phyloP scores from a whole-genome alignment of 768 basidiomycete species.

The Calocybe cyanea region DNA sequence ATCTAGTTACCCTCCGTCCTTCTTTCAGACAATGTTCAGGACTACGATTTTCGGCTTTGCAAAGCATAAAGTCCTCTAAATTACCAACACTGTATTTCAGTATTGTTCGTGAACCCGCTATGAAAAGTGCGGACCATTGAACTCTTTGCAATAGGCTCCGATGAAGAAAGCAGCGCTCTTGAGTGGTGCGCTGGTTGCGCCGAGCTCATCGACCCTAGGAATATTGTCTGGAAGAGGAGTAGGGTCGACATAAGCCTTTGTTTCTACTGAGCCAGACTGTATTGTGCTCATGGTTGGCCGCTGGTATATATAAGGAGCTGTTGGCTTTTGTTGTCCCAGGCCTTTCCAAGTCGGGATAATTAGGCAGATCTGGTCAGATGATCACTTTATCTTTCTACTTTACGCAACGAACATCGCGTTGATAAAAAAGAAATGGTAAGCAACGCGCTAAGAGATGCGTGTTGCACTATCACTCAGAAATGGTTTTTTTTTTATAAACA shows the following conservation, averaged over 20 bases:
- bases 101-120: not conserved
- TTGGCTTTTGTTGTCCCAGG: too few species aligned
- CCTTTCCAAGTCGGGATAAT: slow-evolving; percentile 16
- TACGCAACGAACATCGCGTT: not conserved
- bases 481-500: slow-evolving; percentile 18
- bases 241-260: slow-evolving; percentile 55
- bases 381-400: too few species aligned
- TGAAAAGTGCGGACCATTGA: slow-evolving; percentile 68
- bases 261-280: slow-evolving; percentile 43
- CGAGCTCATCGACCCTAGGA: slow-evolving; percentile 86
- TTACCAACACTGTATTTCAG: slow-evolving; percentile 1
- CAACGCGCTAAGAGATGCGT: not conserved
- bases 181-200: slow-evolving; percentile 85
- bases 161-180: slow-evolving; percentile 98
- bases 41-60: slow-evolving; percentile 88
- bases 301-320: slow-evolving; percentile 13
- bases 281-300: slow-evolving; percentile 49
- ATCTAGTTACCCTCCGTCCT: slow-evolving; percentile 92
- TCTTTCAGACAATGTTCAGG: slow-evolving; percentile 94
- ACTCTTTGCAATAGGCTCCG: slow-evolving; percentile 92
- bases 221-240: slow-evolving; percentile 59
- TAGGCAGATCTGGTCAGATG: slow-evolving; percentile 10
- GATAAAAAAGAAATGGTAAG: slow-evolving; percentile 8
- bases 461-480: slow-evolving; percentile 8
- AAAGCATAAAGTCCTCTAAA: slow-evolving; percentile 70